Evolutionary conservation across 1,139 yeast species (phyloP), one percentile per base, ranked within the genome.

Genomic region (Diutina sp.): DNA sequence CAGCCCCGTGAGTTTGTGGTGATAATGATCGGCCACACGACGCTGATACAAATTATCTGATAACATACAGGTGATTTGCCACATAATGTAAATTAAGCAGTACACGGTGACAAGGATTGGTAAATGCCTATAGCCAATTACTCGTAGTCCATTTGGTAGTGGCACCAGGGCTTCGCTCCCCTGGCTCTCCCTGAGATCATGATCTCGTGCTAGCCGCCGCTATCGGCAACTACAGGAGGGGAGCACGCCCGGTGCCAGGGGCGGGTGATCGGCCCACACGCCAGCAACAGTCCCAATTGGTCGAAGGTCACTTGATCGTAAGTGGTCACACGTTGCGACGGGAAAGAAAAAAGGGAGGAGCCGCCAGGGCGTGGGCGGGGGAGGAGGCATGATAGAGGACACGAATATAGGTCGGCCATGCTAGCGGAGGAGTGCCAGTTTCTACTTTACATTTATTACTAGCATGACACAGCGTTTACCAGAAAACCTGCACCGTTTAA

Each of bases 401-500:
- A 44, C 21, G 46, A 6, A 44, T n/a, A 44, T n/a, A 7, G 21
- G 46, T 44, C 14, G 41, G 14, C 41, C 46, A 44, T 18, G 25
- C 46, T 44, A 44, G 46, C 46, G 46, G 4, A 18, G 16, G 14
- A 18, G 46, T 8, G 12, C 25, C 46, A 18, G 16, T 18, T n/a
- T 50, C 53, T 50, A 50, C 53, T 30, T 50, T 50, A 44, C 53
- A 50, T 50, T 30, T 50, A 50, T 50, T 50, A 50, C 44, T 32
- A 12, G 32, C 28, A 50, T 21, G 16, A 29, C 29, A 32, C 53
- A 30, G 53, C 44, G 53, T 30, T 50, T 30, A 50, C 53, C 53
- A 50, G 53, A 50, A 50, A 50, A 50, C 53, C 53, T 50, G 53
- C 53, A 48, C 51, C 38, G 25, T 48, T 48, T 29, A 48, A 48